phyloP scores from a whole-genome alignment of 805 yeast species.

The Myxozyma vanderwaltii region DNA sequence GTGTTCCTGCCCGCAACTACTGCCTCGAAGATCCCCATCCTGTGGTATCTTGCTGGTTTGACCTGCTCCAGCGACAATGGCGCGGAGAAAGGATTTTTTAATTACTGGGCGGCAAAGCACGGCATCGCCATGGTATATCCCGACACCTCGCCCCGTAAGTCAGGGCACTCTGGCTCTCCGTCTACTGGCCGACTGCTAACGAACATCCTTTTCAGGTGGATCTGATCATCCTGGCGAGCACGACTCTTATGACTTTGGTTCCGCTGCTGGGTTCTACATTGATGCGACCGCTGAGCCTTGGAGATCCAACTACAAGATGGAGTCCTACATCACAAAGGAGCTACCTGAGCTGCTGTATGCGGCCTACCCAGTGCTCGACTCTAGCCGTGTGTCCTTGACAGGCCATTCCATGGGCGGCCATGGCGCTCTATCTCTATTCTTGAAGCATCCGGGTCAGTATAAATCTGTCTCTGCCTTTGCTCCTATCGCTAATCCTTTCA shows the following conservation, averaged over 20 bases:
- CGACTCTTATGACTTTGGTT: slow-evolving; percentile 86
- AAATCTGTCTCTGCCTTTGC: slow-evolving; percentile 86
- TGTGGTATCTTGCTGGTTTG: slow-evolving; percentile 81
- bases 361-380: slow-evolving; percentile 53
- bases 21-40: slow-evolving; percentile 59
- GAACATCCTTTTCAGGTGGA: slow-evolving; percentile 51
- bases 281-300: slow-evolving; percentile 79
- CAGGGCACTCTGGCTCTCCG: too few relatives aligned
- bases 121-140: slow-evolving; percentile 92
- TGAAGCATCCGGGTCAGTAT: slow-evolving; percentile 71
- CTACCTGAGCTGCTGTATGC: slow-evolving; percentile 56
- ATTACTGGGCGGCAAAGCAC: slow-evolving; percentile 72
- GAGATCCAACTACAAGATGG: slow-evolving; percentile 78
- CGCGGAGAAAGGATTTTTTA: slow-evolving; percentile 88
- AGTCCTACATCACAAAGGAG: slow-evolving; percentile 76
- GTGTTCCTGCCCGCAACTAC: slow-evolving; percentile 65
- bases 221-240: slow-evolving; percentile 74
- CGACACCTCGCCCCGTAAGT: slow-evolving; percentile 88
- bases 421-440: slow-evolving; percentile 76
- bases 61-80: slow-evolving; percentile 95
- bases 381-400: slow-evolving; percentile 65
- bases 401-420: slow-evolving; percentile 99
- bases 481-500: slow-evolving; percentile 80
- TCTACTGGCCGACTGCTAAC: background rate
- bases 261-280: slow-evolving; percentile 93